Evolutionary conservation across 345 rosid genomes (phyloP).

Genomic region (Nephelium lappaceum): DNA sequence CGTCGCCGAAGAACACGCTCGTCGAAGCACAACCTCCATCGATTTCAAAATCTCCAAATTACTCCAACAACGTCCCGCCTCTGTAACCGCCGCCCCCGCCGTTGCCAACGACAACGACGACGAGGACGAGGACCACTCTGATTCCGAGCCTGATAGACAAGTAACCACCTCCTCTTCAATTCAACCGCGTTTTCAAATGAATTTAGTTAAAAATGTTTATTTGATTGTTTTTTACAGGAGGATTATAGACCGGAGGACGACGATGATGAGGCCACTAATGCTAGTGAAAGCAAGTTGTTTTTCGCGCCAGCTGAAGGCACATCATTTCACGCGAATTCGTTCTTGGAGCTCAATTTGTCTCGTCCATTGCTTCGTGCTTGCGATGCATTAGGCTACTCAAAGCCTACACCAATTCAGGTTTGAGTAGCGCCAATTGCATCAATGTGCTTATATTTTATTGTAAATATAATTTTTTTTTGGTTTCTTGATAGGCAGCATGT

Average conservation of each 20-base stretch:
- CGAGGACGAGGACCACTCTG: constrained; percentile 40
- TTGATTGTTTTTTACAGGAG: constrained; percentile 44
- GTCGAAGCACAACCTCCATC: constrained; percentile 86
- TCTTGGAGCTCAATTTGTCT: constrained; percentile 89
- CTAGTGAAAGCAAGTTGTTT: constrained; percentile 56
- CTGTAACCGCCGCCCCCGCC: constrained; percentile 28
- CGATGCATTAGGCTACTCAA: constrained; percentile 81
- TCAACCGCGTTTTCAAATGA: neutral
- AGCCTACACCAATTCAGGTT: constrained; percentile 98
- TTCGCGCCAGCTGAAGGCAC: constrained; percentile 69
- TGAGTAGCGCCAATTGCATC: neutral
- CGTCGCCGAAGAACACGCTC: constrained; percentile 88
- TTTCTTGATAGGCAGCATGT: constrained; percentile 76
- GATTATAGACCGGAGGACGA: constrained; percentile 71
- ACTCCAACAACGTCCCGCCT: constrained; percentile 44
- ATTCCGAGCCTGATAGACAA: constrained; percentile 63
- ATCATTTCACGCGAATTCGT: constrained; percentile 80
- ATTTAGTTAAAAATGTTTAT: neutral
- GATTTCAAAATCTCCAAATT: constrained; percentile 80
- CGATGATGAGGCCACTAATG: constrained; percentile 44
- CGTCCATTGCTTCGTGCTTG: constrained; percentile 93
- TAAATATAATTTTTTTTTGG: neutral
- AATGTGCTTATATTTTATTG: neutral
- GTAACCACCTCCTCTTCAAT: constrained; percentile 19
- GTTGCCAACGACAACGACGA: constrained; percentile 26